Conservation (phyloP, 768 basidiomycete genomes). For the Dacryopinax primogenitus region DNA sequence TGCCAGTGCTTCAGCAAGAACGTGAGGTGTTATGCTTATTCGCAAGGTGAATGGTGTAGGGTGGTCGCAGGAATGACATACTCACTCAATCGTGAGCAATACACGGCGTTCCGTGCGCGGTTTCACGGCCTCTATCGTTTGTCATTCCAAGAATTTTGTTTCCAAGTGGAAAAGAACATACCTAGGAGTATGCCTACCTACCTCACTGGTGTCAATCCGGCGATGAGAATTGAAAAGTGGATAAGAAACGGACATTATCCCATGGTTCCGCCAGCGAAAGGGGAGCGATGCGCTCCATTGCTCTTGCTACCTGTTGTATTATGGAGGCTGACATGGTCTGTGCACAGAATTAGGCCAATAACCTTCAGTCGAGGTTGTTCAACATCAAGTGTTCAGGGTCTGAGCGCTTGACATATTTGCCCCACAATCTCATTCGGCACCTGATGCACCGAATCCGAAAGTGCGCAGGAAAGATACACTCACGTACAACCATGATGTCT, state of each 20-base stretch:
- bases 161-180: conserved; percentile 24
- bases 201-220: neutral
- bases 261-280: conserved; percentile 74
- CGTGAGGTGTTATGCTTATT: conserved; percentile 55
- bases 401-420: no score
- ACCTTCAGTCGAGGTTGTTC: no score
- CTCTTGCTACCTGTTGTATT: conserved; percentile 44
- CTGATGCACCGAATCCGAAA: no score
- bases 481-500: no score
- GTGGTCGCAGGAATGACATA: neutral
- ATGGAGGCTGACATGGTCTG: neutral
- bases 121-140: conserved; percentile 26
- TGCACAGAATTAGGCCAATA: no score
- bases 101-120: conserved; percentile 26
- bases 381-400: no score
- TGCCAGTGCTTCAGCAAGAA: conserved; percentile 53
- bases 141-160: conserved; percentile 7
- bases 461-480: no score
- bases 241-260: conserved; percentile 66
- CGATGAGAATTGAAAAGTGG: conserved; percentile 11
- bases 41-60: neutral
- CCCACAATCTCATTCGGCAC: no score
- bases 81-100: conserved; percentile 36
- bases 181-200: conserved; percentile 63
- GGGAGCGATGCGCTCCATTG: conserved; percentile 79